Conservation (phyloP, 768 basidiomycete species). For the Royoungia palumana region DNA sequence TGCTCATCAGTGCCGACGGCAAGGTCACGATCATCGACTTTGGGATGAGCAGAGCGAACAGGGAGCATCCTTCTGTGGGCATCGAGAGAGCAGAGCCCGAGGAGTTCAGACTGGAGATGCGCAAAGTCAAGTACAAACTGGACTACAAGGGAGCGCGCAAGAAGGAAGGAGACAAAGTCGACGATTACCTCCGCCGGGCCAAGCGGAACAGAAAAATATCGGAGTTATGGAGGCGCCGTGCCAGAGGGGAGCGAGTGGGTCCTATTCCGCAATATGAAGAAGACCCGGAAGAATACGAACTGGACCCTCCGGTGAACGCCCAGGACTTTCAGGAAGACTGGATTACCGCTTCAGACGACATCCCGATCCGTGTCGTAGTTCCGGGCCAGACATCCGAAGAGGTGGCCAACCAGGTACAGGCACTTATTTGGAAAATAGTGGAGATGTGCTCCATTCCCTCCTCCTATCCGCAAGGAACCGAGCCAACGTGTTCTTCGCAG, state of each 20-base stretch:
- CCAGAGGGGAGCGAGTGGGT: constrained; percentile 27
- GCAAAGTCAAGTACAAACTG: constrained; percentile 55
- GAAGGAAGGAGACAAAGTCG: constrained; percentile 34
- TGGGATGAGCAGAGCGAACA: constrained; percentile 36
- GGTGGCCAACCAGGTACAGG: constrained; percentile 20
- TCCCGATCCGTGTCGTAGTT: constrained; percentile 35
- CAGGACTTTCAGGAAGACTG: constrained; percentile 35
- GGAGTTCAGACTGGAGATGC: constrained; percentile 50
- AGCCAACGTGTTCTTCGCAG: background rate
- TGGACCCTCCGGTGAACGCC: constrained; percentile 31
- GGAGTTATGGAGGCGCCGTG: constrained; percentile 27
- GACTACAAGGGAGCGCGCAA: constrained; percentile 39
- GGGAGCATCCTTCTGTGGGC: constrained; percentile 30
- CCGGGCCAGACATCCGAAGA: constrained; percentile 33
- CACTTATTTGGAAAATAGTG: constrained; percentile 19
- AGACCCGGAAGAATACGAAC: constrained; percentile 31
- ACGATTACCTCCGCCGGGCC: constrained; percentile 27
- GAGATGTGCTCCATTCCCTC: constrained; percentile 8
- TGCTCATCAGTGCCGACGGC: constrained; percentile 54
- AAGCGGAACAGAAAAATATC: constrained; percentile 28
- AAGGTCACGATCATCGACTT: constrained; percentile 56
- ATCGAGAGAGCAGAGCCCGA: constrained; percentile 36
- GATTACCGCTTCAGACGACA: constrained; percentile 33
- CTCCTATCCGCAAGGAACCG: background rate
- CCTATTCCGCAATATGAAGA: constrained; percentile 30